Percentiles rank a stretch among this genome's conserved stretches.
phyloP scores from a whole-genome alignment of 306 rosid genomes.

The Castanea mollissima region DNA sequence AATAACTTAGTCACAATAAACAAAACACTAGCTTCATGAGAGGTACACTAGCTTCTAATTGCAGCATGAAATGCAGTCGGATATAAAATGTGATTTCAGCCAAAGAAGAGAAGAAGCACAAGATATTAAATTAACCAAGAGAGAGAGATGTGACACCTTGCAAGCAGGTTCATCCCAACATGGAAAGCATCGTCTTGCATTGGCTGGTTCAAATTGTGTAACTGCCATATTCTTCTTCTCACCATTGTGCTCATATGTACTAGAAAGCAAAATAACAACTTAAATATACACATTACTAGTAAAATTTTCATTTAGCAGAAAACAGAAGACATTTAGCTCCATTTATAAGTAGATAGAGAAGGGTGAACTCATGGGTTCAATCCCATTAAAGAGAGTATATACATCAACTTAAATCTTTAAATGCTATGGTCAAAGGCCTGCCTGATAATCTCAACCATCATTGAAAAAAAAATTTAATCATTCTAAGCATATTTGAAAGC shows the following conservation, averaged over 20 bases:
- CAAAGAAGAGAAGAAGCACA: background rate
- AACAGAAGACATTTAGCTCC: background rate
- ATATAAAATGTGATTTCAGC: background rate
- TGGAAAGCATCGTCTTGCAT: slow-evolving; percentile 96
- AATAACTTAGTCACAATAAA: background rate
- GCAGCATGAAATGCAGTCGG: background rate
- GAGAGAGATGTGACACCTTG: slow-evolving; percentile 56
- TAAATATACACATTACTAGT: background rate
- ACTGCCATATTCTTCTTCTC: slow-evolving; percentile 95
- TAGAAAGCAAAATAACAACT: slow-evolving; percentile 22
- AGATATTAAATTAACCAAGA: background rate
- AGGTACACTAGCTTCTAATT: background rate
- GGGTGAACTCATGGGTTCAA: background rate
- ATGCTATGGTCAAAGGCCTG: background rate
- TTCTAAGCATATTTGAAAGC: no score
- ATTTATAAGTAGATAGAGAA: background rate
- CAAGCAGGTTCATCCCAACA: slow-evolving; percentile 99
- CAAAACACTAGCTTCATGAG: background rate
- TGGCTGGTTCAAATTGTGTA: slow-evolving; percentile 94
- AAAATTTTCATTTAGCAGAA: background rate
- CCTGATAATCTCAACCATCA: background rate
- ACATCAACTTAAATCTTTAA: background rate
- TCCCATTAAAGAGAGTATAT: no score
- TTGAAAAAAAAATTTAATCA: background rate
- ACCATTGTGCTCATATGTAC: slow-evolving; percentile 72